Base-by-base conservation (phyloP, 2,329 filamentous ascomycete genomes). In the Rhytidhysteron rufulum region DNA sequence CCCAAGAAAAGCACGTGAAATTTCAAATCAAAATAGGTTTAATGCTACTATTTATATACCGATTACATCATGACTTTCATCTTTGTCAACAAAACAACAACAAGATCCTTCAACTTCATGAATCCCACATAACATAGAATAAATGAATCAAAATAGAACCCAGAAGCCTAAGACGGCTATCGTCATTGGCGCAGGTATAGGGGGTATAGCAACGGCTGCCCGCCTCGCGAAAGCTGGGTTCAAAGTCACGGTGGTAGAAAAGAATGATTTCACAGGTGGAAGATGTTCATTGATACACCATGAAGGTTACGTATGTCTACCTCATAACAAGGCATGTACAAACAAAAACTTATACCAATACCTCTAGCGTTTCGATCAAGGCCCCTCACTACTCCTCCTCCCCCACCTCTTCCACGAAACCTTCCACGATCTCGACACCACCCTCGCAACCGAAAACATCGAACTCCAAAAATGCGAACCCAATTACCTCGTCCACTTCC, bases 401-500 rank as follows among this genome's bases (percentile, higher is more conserved):
- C 85, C 85, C 2, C 75, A 78, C 40, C 72, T 88, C 41, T 89
- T 88, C 69, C 71, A 74, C 20, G 79, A 85, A 63, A 78, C 79
- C 16, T 88, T 88, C 55, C 60, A 67, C 40, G 85, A 88, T 51
- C 75, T 88, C 2, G 82, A 73, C 45, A 88, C 83, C 5, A 78
- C 75, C 8, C 68, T 88, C 10, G 72, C 79, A 46, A 71, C 68
- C 0, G 84, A 87, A 56, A 82, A 80, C n/a, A 74, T 88, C 1
- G 66, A 82, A 34, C 67, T 89, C 4, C 57, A 85, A 18, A 85
- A 84, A 67, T 88, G 85, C 62, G 80, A 86, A 36, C 82, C 83
- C 1, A 89, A 88, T 58, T 88, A 89, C 70, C 78, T 80, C 40
- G 73, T 89, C 43, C 86, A 81, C 74, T 89, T 88, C 57, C 71